These are phyloP conservation scores for Glycine soja DNA, from an alignment of 306 rosid genomes.

Conservation along the genomic window DNA sequence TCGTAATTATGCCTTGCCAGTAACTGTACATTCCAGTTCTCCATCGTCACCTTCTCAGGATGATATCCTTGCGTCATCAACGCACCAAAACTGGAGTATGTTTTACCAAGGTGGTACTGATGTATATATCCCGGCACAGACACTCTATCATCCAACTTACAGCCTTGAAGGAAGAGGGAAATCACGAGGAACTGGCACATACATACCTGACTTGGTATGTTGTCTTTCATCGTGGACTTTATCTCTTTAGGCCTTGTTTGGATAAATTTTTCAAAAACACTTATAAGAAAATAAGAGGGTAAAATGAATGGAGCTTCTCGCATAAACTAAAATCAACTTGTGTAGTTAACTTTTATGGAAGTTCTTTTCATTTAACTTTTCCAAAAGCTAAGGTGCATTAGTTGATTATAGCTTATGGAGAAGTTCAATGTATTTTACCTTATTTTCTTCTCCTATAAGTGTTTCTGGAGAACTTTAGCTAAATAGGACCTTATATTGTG, in stretches of 20 bases:
- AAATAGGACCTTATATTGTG: background rate
- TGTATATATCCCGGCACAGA: constrained; percentile 36
- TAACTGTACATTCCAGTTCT: constrained; percentile 35
- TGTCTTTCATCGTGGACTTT: constrained; percentile 15
- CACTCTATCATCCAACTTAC: constrained; percentile 41
- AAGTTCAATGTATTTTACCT: background rate
- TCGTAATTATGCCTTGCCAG: constrained; percentile 28
- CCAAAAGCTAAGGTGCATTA: background rate
- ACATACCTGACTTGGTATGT: constrained; percentile 71
- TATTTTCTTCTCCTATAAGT: background rate
- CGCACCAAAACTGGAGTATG: constrained; percentile 46
- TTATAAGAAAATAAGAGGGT: background rate
- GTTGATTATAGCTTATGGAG: background rate
- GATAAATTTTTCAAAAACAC: background rate
- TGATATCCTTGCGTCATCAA: constrained; percentile 39
- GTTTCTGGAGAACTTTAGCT: background rate
- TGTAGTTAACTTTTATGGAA: background rate
- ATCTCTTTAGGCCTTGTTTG: background rate
- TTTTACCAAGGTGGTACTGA: constrained; percentile 39
- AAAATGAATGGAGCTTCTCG: background rate
- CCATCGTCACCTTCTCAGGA: constrained; percentile 48
- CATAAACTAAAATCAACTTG: background rate
- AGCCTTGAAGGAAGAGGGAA: constrained; percentile 41
- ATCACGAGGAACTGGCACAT: constrained; percentile 79
- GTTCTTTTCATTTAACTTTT: background rate